Percentiles rank a stretch among this genome's conserved stretches.
These are phyloP conservation scores for Linderniella brevidens DNA, from an alignment of 257 asterid genomes.

Conservation along the genomic window DNA sequence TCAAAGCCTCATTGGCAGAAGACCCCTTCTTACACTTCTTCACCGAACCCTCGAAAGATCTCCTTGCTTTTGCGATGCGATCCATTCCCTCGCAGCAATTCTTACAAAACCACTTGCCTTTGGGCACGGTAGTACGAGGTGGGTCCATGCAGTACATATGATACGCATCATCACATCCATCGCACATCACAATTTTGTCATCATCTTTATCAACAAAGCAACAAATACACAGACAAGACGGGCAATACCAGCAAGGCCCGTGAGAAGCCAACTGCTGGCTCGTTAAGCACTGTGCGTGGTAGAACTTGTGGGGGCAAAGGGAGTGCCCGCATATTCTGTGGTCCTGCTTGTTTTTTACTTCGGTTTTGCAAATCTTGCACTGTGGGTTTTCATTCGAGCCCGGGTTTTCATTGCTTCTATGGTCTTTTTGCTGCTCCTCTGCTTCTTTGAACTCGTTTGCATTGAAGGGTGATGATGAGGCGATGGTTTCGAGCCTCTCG, in stretches of 20 bases:
- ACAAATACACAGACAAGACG: slow-evolving; percentile 70
- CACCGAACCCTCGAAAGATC: slow-evolving; percentile 19
- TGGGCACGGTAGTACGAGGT: slow-evolving; percentile 37
- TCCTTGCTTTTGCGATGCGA: slow-evolving; percentile 33
- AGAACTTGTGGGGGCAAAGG: slow-evolving; percentile 66
- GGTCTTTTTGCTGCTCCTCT: not conserved
- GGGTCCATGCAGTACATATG: slow-evolving; percentile 79
- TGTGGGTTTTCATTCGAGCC: slow-evolving; percentile 11
- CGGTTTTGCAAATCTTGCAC: slow-evolving; percentile 54
- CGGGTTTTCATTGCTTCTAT: slow-evolving; percentile 20
- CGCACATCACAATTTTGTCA: slow-evolving; percentile 74
- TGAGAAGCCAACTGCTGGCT: slow-evolving; percentile 34
- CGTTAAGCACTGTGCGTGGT: slow-evolving; percentile 66
- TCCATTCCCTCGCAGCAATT: slow-evolving; percentile 40
- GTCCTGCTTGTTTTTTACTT: slow-evolving; percentile 25
- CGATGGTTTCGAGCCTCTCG: slow-evolving; percentile 32
- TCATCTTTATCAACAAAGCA: slow-evolving; percentile 64
- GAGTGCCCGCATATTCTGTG: slow-evolving; percentile 53
- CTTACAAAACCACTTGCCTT: slow-evolving; percentile 68
- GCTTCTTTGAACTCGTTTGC: slow-evolving; percentile 43
- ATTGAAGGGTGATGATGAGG: slow-evolving; percentile 17
- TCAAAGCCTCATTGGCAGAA: slow-evolving; percentile 17
- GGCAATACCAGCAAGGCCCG: slow-evolving; percentile 80
- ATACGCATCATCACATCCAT: slow-evolving; percentile 78
- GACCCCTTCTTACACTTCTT: slow-evolving; percentile 18